phyloP scores from a whole-genome alignment of 345 rosid species.

The Heritiera littoralis region DNA sequence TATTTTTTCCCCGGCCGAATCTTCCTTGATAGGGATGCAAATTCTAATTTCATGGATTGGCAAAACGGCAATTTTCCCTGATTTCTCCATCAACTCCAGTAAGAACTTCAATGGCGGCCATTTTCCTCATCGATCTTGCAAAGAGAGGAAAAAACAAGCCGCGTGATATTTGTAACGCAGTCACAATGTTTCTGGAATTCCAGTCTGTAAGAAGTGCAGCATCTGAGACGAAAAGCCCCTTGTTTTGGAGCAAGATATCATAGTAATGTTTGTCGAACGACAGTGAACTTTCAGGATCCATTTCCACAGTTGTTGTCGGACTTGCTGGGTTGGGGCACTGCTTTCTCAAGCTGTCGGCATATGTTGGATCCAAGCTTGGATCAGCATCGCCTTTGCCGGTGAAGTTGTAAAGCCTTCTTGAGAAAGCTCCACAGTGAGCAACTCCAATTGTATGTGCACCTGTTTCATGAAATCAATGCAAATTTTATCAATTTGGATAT shows the following conservation, averaged over 20 bases:
- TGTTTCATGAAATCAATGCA: constrained; percentile 24
- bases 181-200: constrained; percentile 21
- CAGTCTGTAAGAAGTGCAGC: constrained; percentile 55
- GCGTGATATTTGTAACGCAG: too few species aligned
- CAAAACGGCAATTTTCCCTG: constrained; percentile 43
- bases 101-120: constrained; percentile 52
- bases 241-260: constrained; percentile 27
- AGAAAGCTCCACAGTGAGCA: constrained; percentile 46
- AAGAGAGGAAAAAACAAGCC: constrained; percentile 43
- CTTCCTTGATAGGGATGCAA: background rate
- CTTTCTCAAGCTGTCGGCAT: constrained; percentile 41
- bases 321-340: constrained; percentile 42
- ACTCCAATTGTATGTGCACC: constrained; percentile 68
- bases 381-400: constrained; percentile 62
- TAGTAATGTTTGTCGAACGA: constrained; percentile 54
- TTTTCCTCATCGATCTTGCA: constrained; percentile 49
- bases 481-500: too few species aligned
- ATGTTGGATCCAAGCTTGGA: constrained; percentile 42
- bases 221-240: constrained; percentile 55
- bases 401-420: constrained; percentile 58
- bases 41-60: constrained; percentile 27
- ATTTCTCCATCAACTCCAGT: constrained; percentile 47
- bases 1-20: too few species aligned
- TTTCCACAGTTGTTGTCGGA: constrained; percentile 33
- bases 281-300: constrained; percentile 51